Percentiles rank a stretch among this genome's conserved stretches.
These are phyloP conservation scores for Colletotrichum sidae DNA, from an alignment of 2,329 filamentous ascomycete genomes.

Conservation along the genomic window DNA sequence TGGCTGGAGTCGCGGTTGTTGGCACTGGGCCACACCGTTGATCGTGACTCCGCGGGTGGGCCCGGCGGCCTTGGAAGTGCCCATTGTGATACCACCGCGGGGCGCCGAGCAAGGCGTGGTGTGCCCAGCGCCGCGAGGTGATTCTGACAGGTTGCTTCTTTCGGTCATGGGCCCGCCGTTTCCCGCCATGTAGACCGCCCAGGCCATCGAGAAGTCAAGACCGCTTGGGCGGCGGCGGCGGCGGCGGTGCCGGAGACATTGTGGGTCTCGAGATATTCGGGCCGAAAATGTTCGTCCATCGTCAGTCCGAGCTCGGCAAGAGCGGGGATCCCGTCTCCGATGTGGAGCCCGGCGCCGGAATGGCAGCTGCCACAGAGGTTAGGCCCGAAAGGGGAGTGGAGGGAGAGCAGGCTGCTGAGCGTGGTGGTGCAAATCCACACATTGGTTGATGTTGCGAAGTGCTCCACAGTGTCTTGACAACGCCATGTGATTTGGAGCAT, in stretches of 20 bases:
- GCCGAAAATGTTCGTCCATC: background rate
- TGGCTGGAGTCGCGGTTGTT: conserved; percentile 3
- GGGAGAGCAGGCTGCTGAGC: too few species aligned
- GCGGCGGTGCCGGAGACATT: background rate
- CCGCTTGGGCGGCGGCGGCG: background rate
- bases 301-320: conserved; percentile 16
- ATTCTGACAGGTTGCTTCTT: background rate
- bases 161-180: background rate
- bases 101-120: background rate
- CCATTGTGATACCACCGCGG: background rate
- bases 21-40: background rate
- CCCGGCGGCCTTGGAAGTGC: background rate
- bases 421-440: too few species aligned
- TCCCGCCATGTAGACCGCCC: background rate
- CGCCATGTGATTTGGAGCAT: too few species aligned
- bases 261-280: conserved; percentile 7
- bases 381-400: too few species aligned
- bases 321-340: conserved; percentile 13
- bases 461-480: too few species aligned
- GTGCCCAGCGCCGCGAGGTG: background rate
- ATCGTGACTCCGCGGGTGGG: conserved; percentile 22
- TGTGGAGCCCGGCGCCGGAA: conserved; percentile 3
- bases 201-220: background rate
- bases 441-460: too few species aligned
- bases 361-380: background rate